Percentiles rank a stretch among this genome's conserved stretches.
Evolutionary conservation across 2,329 filamentous ascomycete species (phyloP).

Genomic region (Rutstroemia sp.): DNA sequence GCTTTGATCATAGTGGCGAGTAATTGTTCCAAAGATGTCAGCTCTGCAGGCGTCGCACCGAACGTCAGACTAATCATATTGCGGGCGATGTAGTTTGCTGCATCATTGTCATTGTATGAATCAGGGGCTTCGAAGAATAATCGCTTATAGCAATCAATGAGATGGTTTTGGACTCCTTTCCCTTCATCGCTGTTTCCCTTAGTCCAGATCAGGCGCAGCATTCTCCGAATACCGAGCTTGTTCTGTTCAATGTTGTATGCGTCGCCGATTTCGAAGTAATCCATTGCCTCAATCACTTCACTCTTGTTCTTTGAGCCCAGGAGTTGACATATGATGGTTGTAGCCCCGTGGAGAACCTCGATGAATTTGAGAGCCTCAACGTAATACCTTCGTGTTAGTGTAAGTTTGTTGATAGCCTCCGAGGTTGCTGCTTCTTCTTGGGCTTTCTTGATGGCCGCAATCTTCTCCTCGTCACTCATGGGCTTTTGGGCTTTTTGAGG

Average conservation of each 20-base stretch:
- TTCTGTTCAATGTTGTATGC: conserved; percentile 95
- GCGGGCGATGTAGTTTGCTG: conserved; percentile 88
- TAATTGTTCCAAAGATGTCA: conserved; percentile 92
- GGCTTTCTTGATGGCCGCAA: conserved; percentile 67
- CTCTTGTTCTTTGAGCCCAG: conserved; percentile 95
- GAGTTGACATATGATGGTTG: conserved; percentile 73
- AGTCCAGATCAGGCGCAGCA: conserved; percentile 97
- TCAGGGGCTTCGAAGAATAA: conserved; percentile 95
- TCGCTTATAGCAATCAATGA: conserved; percentile 93
- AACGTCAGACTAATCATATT: conserved; percentile 99
- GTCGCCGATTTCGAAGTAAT: conserved; percentile 92
- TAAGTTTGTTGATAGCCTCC: conserved; percentile 80
- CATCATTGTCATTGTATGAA: conserved; percentile 78
- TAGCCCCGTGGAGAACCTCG: conserved; percentile 78
- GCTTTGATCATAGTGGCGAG: conserved; percentile 97
- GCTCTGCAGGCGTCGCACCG: conserved; percentile 85
- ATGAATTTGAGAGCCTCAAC: conserved; percentile 92
- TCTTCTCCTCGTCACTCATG: conserved; percentile 74
- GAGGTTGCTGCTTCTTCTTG: conserved; percentile 83
- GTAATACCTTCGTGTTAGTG: conserved; percentile 84
- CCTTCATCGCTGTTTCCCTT: conserved; percentile 99
- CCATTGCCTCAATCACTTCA: conserved; percentile 97
- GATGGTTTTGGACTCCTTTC: conserved; percentile 91
- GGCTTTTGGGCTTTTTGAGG: conserved; percentile 47
- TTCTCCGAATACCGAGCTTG: conserved; percentile 84